Percentiles rank a stretch among this genome's conserved stretches.
Conservation (phyloP, 192 early-diverging fungal genomes). For the Dispira parvispora region DNA sequence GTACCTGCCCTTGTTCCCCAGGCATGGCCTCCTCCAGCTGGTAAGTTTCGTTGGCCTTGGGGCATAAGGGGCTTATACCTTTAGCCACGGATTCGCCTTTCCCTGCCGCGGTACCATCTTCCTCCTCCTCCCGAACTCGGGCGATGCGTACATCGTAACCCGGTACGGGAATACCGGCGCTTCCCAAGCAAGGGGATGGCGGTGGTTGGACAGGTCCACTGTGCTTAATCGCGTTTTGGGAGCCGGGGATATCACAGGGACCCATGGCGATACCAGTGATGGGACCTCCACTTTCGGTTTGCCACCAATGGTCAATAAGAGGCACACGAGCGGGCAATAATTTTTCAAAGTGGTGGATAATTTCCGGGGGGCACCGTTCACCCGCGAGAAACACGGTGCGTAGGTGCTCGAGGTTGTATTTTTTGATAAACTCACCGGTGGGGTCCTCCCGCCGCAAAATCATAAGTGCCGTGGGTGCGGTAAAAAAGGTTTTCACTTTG, state of each 20-base stretch:
- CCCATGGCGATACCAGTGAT: conserved; percentile 58
- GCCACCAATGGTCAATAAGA: conserved; percentile 81
- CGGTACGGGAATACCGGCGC: conserved; percentile 63
- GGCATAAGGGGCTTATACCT: not conserved
- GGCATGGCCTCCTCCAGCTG: conserved; percentile 21
- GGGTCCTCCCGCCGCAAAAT: conserved; percentile 38
- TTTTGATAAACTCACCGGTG: conserved; percentile 5
- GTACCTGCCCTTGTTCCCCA: conserved; percentile 57
- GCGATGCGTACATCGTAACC: conserved; percentile 41
- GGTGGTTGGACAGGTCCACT: conserved; percentile 11
- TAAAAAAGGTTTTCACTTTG: conserved; percentile 53
- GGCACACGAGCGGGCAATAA: conserved; percentile 20
- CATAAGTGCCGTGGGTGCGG: conserved; percentile 75
- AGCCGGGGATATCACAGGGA: conserved; percentile 18
- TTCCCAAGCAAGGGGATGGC: conserved; percentile 36
- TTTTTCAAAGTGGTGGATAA: conserved; percentile 44
- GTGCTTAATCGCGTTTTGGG: no score
- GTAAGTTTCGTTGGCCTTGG: conserved; percentile 8
- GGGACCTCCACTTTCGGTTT: conserved; percentile 76
- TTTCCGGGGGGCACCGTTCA: conserved; percentile 68
- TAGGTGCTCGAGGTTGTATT: conserved; percentile 47
- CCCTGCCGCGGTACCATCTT: conserved; percentile 35
- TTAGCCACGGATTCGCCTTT: conserved; percentile 19
- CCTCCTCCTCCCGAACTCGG: conserved; percentile 4
- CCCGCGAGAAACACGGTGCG: conserved; percentile 59